Evolutionary conservation across 805 yeast genomes (phyloP).

Genomic region (Zygosaccharomyces gambellarensis): DNA sequence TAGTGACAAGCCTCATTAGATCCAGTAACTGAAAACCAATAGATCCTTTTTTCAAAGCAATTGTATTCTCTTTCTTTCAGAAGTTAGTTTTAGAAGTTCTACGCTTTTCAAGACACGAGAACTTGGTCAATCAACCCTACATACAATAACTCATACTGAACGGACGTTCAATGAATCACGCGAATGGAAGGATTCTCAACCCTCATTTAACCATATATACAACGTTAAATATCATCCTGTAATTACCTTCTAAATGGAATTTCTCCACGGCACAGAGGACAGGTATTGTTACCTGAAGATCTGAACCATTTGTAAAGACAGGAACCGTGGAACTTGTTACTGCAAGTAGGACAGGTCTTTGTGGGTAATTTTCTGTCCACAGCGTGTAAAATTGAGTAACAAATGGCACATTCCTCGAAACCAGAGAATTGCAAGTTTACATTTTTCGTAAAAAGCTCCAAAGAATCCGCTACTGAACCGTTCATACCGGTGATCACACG

Average conservation of each 20-base stretch:
- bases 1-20: constrained; percentile 22
- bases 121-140: background rate
- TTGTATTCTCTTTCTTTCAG: background rate
- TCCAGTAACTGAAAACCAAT: background rate
- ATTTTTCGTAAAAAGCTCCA: constrained; percentile 48
- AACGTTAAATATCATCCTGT: constrained; percentile 17
- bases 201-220: background rate
- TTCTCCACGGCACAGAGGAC: constrained; percentile 81
- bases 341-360: constrained; percentile 83
- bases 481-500: constrained; percentile 70
- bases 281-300: constrained; percentile 85
- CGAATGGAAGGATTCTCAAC: background rate
- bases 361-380: constrained; percentile 88
- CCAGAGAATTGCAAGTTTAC: constrained; percentile 85
- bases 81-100: background rate
- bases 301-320: constrained; percentile 97
- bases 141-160: background rate
- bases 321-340: constrained; percentile 90
- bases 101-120: background rate
- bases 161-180: background rate
- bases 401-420: constrained; percentile 94
- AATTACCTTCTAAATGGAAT: constrained; percentile 30
- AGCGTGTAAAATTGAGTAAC: constrained; percentile 82
- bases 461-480: constrained; percentile 50
- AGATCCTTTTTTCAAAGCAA: background rate